These are phyloP conservation scores for Xylaria telfairii DNA, from an alignment of 495 filamentous ascomycete species.

Conservation along the genomic window DNA sequence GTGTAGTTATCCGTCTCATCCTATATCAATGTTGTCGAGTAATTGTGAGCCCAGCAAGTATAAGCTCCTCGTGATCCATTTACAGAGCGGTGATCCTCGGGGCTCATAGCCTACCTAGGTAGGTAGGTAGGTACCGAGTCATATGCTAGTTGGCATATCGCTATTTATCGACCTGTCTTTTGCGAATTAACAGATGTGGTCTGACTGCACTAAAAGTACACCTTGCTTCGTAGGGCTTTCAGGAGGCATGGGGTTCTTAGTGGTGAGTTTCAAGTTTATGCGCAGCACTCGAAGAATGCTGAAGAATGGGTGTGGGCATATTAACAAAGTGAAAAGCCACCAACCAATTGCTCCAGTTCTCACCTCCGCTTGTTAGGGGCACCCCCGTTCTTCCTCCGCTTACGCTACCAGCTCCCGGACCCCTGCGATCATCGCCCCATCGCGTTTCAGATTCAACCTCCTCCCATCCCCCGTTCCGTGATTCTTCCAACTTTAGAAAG, in stretches of 20 bases:
- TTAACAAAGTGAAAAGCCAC: not conserved
- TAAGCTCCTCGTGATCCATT: not conserved
- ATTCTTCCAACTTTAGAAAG: not conserved
- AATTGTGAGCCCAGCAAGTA: not conserved
- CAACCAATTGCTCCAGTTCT: not conserved
- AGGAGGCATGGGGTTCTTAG: not conserved
- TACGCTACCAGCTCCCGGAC: not conserved
- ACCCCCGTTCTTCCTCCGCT: not conserved
- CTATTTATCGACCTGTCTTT: not conserved
- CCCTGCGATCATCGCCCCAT: slow-evolving; percentile 10
- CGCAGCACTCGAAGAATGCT: too few species aligned
- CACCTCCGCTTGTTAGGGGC: not conserved
- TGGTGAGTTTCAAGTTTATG: slow-evolving; percentile 14
- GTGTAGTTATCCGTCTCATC: not conserved
- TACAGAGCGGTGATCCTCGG: not conserved
- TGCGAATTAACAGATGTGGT: slow-evolving; percentile 1
- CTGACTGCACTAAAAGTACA: slow-evolving; percentile 3
- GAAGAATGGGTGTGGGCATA: not conserved
- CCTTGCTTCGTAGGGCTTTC: not conserved
- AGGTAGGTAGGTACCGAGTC: too few species aligned
- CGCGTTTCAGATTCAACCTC: slow-evolving; percentile 24
- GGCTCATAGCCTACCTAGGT: not conserved
- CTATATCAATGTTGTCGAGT: not conserved
- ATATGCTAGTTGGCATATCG: not conserved
- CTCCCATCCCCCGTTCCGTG: not conserved